Evolutionary conservation across 306 rosid species (phyloP).

Genomic region (Trifolium dubium): DNA sequence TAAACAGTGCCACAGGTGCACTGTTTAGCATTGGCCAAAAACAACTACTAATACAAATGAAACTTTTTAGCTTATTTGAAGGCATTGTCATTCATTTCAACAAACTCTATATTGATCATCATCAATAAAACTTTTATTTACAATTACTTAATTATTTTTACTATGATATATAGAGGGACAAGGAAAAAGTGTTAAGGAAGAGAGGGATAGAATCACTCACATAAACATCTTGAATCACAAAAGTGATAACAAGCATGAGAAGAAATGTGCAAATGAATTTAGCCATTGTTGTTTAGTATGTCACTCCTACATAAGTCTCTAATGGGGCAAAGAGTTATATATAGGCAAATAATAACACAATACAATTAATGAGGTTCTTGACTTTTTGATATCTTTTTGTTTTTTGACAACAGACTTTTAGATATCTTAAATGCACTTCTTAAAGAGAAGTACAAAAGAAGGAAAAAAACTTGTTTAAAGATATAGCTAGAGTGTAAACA

Average conservation of each 20-base stretch:
- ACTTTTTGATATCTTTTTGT: too few species aligned
- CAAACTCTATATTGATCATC: too few species aligned
- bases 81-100: background rate
- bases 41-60: background rate
- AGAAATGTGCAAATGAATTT: slow-evolving; percentile 25
- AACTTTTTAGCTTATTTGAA: background rate
- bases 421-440: background rate
- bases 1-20: too few species aligned
- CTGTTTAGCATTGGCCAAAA: too few species aligned
- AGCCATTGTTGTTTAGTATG: background rate
- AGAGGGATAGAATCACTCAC: slow-evolving; percentile 14
- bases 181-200: background rate
- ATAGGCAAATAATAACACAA: background rate
- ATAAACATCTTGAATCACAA: slow-evolving; percentile 7
- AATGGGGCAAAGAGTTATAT: background rate
- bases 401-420: background rate
- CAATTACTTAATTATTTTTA: too few species aligned
- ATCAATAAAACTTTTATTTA: too few species aligned
- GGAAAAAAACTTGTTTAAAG: too few species aligned
- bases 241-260: slow-evolving; percentile 22
- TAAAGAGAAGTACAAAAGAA: background rate
- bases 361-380: background rate
- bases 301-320: background rate
- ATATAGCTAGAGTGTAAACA: too few species aligned
- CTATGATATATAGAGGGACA: background rate